Conservation (phyloP, 305 asterid species). For the Fraxinus platypoda region DNA sequence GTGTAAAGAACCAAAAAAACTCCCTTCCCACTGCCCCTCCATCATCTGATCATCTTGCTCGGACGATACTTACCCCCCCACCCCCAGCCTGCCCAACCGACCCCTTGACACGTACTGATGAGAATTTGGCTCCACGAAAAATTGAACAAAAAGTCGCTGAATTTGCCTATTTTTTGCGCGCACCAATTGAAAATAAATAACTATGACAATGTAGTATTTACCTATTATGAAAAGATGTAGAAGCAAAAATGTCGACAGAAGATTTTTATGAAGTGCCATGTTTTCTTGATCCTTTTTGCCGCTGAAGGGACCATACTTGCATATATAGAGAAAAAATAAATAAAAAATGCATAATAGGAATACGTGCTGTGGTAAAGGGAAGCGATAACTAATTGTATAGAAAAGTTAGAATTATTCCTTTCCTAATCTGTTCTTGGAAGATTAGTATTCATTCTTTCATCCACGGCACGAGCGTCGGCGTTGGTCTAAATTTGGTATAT, state of each 20-base stretch:
- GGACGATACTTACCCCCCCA: neutral
- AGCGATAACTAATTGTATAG: neutral
- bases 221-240: constrained; percentile 34
- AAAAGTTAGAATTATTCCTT: constrained; percentile 35
- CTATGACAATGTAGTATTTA: neutral
- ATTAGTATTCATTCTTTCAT: constrained; percentile 21
- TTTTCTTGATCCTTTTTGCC: neutral
- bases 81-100: neutral
- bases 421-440: constrained; percentile 30
- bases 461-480: neutral
- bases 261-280: constrained; percentile 12
- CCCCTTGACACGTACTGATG: too few relatives aligned
- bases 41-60: neutral
- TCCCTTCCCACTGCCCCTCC: neutral
- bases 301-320: neutral
- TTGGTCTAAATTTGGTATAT: neutral
- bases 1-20: neutral
- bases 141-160: too few relatives aligned
- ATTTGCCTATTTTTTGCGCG: too few relatives aligned
- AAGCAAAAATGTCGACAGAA: neutral
- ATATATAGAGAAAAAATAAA: neutral
- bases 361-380: constrained; percentile 26
- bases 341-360: constrained; percentile 17
- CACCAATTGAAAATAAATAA: neutral
- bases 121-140: too few relatives aligned